phyloP scores from a whole-genome alignment of 2,329 filamentous ascomycete species.

The Venturia nashicola region DNA sequence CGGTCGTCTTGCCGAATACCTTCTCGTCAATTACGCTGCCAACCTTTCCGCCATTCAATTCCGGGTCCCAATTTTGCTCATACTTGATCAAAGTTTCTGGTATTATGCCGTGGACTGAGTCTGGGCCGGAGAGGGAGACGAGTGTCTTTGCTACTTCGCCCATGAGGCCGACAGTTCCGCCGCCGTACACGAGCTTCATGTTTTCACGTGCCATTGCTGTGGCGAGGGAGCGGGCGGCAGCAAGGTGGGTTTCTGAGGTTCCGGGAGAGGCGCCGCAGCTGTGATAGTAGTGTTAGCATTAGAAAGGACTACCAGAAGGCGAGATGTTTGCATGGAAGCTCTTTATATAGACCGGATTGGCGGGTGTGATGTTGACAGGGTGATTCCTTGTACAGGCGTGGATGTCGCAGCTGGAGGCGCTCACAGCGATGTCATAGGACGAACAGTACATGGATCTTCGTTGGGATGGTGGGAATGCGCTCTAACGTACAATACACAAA shows the following conservation, averaged over 20 bases:
- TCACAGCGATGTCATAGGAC: too few species aligned
- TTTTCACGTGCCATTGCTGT: constrained; percentile 60
- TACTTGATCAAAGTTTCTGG: constrained; percentile 70
- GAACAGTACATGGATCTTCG: too few species aligned
- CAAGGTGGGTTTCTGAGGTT: constrained; percentile 59
- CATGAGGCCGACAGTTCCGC: constrained; percentile 91
- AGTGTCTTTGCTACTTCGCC: constrained; percentile 83
- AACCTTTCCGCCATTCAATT: neutral
- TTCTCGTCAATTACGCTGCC: constrained; percentile 46
- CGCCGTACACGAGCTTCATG: constrained; percentile 84
- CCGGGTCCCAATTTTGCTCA: constrained; percentile 42
- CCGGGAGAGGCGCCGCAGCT: constrained; percentile 75
- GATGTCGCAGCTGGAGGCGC: too few species aligned
- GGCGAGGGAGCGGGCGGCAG: constrained; percentile 66
- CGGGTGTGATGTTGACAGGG: too few species aligned
- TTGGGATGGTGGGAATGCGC: too few species aligned
- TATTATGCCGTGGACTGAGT: constrained; percentile 85
- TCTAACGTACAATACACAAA: constrained; percentile 73
- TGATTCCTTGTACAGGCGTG: too few species aligned
- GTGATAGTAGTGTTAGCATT: neutral
- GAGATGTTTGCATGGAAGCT: too few species aligned
- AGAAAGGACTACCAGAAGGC: neutral
- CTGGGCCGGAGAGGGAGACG: constrained; percentile 67
- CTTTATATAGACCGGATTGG: too few species aligned
- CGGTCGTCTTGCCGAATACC: constrained; percentile 70